A percentile compares a stretch with the other conserved stretches of the same genome.
These are phyloP conservation scores for Suhomyces coccinellae DNA, from an alignment of 1,139 yeast genomes.

Conservation along the genomic window DNA sequence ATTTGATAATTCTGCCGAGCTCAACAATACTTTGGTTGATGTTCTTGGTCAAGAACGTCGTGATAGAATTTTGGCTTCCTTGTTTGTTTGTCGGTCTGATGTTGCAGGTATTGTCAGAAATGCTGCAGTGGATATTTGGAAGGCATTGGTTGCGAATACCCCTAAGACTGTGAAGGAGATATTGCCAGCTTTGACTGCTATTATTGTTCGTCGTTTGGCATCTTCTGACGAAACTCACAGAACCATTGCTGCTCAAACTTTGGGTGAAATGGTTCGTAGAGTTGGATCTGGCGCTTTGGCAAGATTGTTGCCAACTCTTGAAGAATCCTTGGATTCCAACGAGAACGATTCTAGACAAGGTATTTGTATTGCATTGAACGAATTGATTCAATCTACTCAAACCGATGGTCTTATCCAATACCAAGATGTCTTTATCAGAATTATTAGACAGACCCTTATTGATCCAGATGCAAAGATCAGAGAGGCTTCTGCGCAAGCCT, in stretches of 20 bases:
- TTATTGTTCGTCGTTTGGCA: conserved; percentile 81
- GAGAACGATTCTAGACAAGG: conserved; percentile 91
- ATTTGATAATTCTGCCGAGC: conserved; percentile 55
- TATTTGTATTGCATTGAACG: conserved; percentile 89
- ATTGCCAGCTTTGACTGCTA: conserved; percentile 75
- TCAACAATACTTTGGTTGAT: conserved; percentile 67
- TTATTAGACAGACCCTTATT: conserved; percentile 76
- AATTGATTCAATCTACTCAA: conserved; percentile 75
- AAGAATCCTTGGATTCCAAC: conserved; percentile 58
- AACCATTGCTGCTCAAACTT: conserved; percentile 86
- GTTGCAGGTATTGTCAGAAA: conserved; percentile 82
- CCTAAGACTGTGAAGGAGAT: conserved; percentile 96
- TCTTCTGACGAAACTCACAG: conserved; percentile 77
- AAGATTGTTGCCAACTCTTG: conserved; percentile 82
- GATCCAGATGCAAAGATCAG: conserved; percentile 76
- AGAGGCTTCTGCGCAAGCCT: conserved; percentile 88
- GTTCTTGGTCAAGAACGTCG: conserved; percentile 87
- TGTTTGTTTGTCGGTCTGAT: conserved; percentile 94
- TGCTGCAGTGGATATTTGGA: conserved; percentile 96
- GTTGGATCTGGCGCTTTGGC: conserved; percentile 89
- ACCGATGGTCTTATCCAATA: conserved; percentile 61
- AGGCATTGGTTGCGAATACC: conserved; percentile 91
- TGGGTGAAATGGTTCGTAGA: conserved; percentile 93
- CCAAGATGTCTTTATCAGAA: conserved; percentile 68
- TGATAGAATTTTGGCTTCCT: conserved; percentile 76